Conservation (phyloP, 345 rosid genomes). For the Lumnitzera racemosa region DNA sequence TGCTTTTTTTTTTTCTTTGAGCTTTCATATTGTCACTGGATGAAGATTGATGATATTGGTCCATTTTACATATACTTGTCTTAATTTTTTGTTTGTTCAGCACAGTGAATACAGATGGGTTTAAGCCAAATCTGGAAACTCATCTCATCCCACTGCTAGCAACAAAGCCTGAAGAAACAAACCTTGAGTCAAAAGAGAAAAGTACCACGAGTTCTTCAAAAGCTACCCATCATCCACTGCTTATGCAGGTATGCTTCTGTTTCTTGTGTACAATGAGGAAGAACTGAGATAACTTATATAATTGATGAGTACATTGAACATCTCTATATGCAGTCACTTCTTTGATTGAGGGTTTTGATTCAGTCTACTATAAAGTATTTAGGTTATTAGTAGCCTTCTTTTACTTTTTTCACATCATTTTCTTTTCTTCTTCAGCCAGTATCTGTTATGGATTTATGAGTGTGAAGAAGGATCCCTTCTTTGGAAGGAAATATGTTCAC, state of each 20-base stretch:
- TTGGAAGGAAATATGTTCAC: no score
- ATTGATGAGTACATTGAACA: no score
- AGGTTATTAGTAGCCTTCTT: no score
- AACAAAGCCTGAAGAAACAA: constrained; percentile 45
- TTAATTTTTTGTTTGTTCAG: constrained; percentile 40
- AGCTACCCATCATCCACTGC: constrained; percentile 74
- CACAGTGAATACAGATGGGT: constrained; percentile 84
- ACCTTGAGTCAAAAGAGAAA: constrained; percentile 45
- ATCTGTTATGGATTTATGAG: no score
- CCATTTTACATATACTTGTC: constrained; percentile 2
- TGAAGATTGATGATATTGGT: constrained; percentile 6
- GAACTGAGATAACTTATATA: neutral
- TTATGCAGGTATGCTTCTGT: constrained; percentile 55
- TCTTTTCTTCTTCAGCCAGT: no score
- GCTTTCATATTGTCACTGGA: neutral
- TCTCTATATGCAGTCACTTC: no score
- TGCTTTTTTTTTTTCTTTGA: neutral
- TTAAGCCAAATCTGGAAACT: constrained; percentile 87
- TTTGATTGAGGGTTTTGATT: no score
- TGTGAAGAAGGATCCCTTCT: no score
- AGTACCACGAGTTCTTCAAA: constrained; percentile 30
- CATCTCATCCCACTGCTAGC: constrained; percentile 79
- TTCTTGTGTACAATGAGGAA: neutral
- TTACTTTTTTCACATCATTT: no score
- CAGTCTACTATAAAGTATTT: no score